These are phyloP conservation scores for Pseudogymnoascus destructans DNA, from an alignment of 2,329 filamentous ascomycete genomes.

Conservation along the genomic window DNA sequence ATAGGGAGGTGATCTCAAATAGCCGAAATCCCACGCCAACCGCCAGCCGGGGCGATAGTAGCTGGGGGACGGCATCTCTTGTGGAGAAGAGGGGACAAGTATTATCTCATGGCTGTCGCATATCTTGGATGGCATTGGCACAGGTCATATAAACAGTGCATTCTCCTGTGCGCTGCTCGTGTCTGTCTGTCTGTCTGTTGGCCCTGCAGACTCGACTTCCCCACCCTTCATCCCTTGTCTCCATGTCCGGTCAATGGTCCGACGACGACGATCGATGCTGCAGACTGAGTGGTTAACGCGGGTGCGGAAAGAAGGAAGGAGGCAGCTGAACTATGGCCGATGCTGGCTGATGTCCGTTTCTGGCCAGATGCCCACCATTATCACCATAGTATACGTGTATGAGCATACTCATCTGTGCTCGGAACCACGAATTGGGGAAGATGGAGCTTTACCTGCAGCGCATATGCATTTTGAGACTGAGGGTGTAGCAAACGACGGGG, in stretches of 20 bases:
- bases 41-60: not conserved
- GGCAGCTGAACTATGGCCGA: not conserved
- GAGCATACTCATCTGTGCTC: not conserved
- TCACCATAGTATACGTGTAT: not conserved
- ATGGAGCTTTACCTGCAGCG: not conserved
- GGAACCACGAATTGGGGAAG: not conserved
- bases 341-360: not conserved
- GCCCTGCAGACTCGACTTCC: not conserved
- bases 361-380: not conserved
- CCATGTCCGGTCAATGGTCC: not conserved
- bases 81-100: not conserved
- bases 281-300: not conserved
- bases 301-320: not conserved
- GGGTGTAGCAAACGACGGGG: not conserved
- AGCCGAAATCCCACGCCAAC: not conserved
- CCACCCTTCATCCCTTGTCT: not conserved
- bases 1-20: not conserved
- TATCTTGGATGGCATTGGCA: not conserved
- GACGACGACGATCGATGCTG: not conserved
- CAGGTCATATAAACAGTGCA: not conserved
- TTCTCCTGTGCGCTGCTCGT: not conserved
- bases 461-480: not conserved
- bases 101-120: not conserved
- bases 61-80: not conserved
- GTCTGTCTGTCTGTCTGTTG: not conserved